Base-by-base conservation (phyloP, 495 filamentous ascomycete genomes). In the Aspergillus sclerotioniger region DNA sequence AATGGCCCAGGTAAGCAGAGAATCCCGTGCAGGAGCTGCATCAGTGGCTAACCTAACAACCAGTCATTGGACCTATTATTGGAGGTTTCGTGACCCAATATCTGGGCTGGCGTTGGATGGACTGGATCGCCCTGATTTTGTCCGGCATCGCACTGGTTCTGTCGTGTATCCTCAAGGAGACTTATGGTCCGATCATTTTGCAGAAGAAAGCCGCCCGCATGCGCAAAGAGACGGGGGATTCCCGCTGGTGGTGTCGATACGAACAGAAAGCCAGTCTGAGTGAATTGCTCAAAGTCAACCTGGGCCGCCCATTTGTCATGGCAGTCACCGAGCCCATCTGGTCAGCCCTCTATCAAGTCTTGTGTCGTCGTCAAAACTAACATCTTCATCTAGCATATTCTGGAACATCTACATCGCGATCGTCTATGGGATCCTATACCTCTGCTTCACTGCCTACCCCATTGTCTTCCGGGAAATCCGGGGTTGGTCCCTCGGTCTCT, bases 41-140 rank as follows among this genome's bases (percentile, higher is more conserved):
- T 8, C 16, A 8, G 8, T 31, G 3, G 28, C 25, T 50, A 31
- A 50, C 25, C n/a, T 8, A 0, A n/a, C 25, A n/a, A n/a, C 25
- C 25, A 66, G 64, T 66, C n/a, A 10, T 66, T 33, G 82, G 79
- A 0, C 87, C 84, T 0, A 74, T 91, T 1, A 84, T 92, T 53
- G 90, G 89, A 28, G 90, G 90, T 0, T 91, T 92, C 62, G 82
- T 89, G 4, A 74, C 69, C 19, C 70, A 78, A 56, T 87, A 89
- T 65, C 77, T 92, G 21, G 90, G 90, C 8, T 96, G 91, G 91
- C 72, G 89, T 29, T 95, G 90, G 90, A 87, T 84, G n/a, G 89
- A 88, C 67, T 96, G 91, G 90, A 71, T 96, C 16, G 83, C 88
- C 8, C 68, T 95, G 52, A 91, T 93, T 31, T 70, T 87, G 2